Percentiles rank a stretch among this genome's conserved stretches.
Evolutionary conservation across 345 rosid species (phyloP).

Genomic region (Dipteronia sinensis): DNA sequence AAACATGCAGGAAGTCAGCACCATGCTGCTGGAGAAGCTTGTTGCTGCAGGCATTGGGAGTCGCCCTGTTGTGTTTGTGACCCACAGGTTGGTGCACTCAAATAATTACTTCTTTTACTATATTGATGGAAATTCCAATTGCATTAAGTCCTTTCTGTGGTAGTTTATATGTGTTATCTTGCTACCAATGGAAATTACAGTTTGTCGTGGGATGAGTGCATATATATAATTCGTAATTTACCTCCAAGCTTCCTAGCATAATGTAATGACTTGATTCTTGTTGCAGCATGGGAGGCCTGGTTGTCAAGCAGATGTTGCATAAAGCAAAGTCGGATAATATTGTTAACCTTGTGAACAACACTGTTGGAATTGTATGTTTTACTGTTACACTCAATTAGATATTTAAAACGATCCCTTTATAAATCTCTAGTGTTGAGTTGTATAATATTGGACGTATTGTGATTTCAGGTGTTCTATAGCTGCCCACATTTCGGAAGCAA

Average conservation of each 20-base stretch:
- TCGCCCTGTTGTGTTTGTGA: slow-evolving; percentile 97
- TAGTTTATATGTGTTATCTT: neutral
- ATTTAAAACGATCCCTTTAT: neutral
- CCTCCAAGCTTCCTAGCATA: neutral
- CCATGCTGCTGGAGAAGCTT: slow-evolving; percentile 72
- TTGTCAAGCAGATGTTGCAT: slow-evolving; percentile 90
- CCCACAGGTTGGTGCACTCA: slow-evolving; percentile 68
- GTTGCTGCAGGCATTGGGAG: slow-evolving; percentile 90
- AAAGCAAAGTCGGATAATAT: slow-evolving; percentile 85
- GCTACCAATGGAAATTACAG: neutral
- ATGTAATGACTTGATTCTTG: slow-evolving; percentile 11
- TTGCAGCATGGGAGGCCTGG: slow-evolving; percentile 96
- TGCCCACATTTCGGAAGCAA: slow-evolving; percentile 99
- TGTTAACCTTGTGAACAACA: slow-evolving; percentile 77
- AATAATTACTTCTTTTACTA: slow-evolving; percentile 9
- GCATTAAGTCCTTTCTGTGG: neutral
- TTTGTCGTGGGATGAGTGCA: neutral
- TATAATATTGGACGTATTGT: slow-evolving; percentile 12
- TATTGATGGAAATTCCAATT: neutral
- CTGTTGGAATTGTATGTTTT: slow-evolving; percentile 81
- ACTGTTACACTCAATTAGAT: no score
- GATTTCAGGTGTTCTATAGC: slow-evolving; percentile 87
- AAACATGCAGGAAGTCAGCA: slow-evolving; percentile 82
- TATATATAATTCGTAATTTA: neutral
- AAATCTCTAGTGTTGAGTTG: slow-evolving; percentile 13